Evolutionary conservation across 768 basidiomycete species (phyloP), one percentile per base, ranked within the genome.

Genomic region (Harrya chromipes): DNA sequence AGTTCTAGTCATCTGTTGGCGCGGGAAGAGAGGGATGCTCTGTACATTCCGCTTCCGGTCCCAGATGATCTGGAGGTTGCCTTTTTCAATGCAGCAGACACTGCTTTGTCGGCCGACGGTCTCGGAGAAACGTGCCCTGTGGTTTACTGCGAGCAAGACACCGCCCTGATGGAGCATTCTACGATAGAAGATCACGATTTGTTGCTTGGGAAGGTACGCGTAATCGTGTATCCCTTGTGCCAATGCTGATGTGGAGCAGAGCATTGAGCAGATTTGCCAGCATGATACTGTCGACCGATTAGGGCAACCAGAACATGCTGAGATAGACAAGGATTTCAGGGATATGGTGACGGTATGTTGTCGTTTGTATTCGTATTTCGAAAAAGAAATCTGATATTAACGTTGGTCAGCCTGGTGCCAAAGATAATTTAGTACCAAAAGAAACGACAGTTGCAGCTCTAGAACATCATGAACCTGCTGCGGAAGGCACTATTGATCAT

Each of bases 41-140:
- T 54, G 34, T 19, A 50, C 5, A 53, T 47, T 27, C 40, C 55
- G 2, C 55, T 63, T 47, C 58, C 54, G 31, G 41, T 46, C 19
- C 58, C 53, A 13, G 58, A 55, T 21, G 42, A 27, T 24, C 43
- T 17, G 17, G 63, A 65, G 26, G 19, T 54, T 19, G 19, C 43
- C 19, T 63, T 57, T 49, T 63, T 63, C 50, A 47, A 43, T 31
- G 24, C 41, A 11, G 23, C 31, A 35, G 33, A 51, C 8, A 14
- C 12, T 16, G 13, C 13, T 12, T 44, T 34, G 16, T 54, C 44
- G 34, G 10, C 29, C 37, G 5, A 6, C 17, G 44, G 52, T 50
- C 47, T 17, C 14, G 43, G 20, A 29, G 39, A 49, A 37, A 31
- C 12, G 34, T 33, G 2, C 17, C 4, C 31, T n/a, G 14, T n/a